phyloP scores from a whole-genome alignment of 2,329 filamentous ascomycete species.

The Colletotrichum melonis region DNA sequence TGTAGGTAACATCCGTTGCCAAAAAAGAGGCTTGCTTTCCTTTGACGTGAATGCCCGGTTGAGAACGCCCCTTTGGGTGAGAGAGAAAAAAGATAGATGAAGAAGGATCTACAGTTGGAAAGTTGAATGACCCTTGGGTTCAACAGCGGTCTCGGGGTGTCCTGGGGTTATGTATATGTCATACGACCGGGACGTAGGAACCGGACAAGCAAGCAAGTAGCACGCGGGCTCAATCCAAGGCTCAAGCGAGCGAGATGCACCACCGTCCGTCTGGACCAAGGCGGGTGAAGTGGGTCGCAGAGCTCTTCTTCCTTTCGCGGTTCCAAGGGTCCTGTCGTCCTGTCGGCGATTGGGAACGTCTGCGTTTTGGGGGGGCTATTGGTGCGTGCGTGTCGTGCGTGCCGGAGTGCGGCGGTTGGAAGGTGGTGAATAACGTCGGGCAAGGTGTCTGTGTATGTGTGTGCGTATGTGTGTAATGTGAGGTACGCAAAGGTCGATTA shows the following conservation, averaged over 20 bases:
- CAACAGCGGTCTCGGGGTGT: slow-evolving; percentile 12
- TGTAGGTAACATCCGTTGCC: background rate
- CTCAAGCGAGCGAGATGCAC: slow-evolving; percentile 11
- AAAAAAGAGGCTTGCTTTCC: background rate
- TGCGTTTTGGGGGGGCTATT: background rate
- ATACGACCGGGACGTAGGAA: slow-evolving; percentile 21
- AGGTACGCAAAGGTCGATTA: background rate
- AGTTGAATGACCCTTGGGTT: background rate
- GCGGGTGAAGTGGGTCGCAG: background rate
- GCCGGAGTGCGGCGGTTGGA: background rate
- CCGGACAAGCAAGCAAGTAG: background rate
- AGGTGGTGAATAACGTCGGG: background rate
- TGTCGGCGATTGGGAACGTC: slow-evolving; percentile 4
- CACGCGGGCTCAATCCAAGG: background rate
- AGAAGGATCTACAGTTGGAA: background rate
- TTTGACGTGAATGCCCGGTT: background rate
- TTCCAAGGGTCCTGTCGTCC: slow-evolving; percentile 6
- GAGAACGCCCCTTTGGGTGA: background rate
- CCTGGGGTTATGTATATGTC: slow-evolving; percentile 28
- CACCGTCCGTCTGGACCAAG: background rate
- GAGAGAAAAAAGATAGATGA: background rate
- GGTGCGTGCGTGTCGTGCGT: background rate
- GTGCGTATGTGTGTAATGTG: background rate
- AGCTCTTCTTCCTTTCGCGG: background rate
- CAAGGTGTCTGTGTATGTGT: background rate